Conservation (phyloP, 495 filamentous ascomycete genomes). For the Platismatia glauca region DNA sequence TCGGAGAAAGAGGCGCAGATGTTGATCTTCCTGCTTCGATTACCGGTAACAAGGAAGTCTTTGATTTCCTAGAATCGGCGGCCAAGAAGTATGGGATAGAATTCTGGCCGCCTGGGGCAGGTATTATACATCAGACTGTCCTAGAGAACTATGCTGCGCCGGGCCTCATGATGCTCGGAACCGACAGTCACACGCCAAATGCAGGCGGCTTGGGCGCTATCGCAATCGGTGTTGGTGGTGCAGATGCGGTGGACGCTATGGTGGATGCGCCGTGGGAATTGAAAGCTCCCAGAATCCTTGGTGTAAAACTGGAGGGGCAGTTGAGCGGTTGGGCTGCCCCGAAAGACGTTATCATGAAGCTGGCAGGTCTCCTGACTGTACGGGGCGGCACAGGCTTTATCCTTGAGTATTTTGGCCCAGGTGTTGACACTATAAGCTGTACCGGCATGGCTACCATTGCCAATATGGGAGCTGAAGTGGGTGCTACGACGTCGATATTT, state of each 20-base stretch:
- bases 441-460: constrained; percentile 89
- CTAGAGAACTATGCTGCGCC: constrained; percentile 97
- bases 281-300: constrained; percentile 83
- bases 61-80: constrained; percentile 91
- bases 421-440: constrained; percentile 78
- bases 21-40: constrained; percentile 81
- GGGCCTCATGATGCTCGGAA: constrained; percentile 98
- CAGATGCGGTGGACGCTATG: constrained; percentile 93
- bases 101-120: constrained; percentile 98
- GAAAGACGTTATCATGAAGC: constrained; percentile 86
- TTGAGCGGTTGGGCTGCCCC: constrained; percentile 86
- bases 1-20: constrained; percentile 82
- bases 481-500: constrained; percentile 94
- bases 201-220: constrained; percentile 87
- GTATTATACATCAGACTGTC: constrained; percentile 97
- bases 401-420: constrained; percentile 86
- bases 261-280: constrained; percentile 96
- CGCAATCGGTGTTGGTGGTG: constrained; percentile 95
- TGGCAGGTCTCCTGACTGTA: constrained; percentile 86
- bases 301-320: constrained; percentile 75
- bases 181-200: constrained; percentile 96
- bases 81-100: constrained; percentile 95
- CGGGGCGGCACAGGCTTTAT: constrained; percentile 91
- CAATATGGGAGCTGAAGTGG: constrained; percentile 93
- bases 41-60: constrained; percentile 89